These are phyloP conservation scores for Hypoxylon lienhwacheense DNA, from an alignment of 495 filamentous ascomycete genomes.

Conservation along the genomic window DNA sequence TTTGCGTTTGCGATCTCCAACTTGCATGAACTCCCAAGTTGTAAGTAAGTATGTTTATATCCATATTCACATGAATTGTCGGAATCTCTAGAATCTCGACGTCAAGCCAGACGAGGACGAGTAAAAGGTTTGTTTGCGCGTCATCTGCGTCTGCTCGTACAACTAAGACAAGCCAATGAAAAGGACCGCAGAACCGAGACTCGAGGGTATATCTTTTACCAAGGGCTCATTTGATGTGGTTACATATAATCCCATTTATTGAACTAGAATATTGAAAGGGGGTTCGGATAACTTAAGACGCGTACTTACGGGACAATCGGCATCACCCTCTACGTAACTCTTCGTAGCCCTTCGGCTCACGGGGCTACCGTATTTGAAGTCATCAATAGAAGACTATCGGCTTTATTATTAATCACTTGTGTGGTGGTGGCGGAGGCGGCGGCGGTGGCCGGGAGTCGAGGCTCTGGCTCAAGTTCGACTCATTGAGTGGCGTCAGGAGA, in stretches of 20 bases:
- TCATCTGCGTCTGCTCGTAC: conserved; percentile 15
- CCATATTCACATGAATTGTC: too few species aligned
- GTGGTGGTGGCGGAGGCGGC: conserved; percentile 8
- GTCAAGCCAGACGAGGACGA: background rate
- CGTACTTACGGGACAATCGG: conserved; percentile 14
- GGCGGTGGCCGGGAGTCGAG: conserved; percentile 17
- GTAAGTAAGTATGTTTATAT: background rate
- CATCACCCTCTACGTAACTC: too few species aligned
- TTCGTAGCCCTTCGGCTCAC: background rate
- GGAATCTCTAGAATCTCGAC: too few species aligned
- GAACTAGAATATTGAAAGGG: background rate
- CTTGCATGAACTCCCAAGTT: conserved; percentile 7
- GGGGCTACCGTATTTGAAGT: conserved; percentile 7
- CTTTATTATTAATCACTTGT: background rate
- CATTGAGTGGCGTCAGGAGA: conserved; percentile 21
- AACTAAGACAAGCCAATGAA: conserved; percentile 23
- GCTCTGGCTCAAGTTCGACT: conserved; percentile 29
- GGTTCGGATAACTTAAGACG: conserved; percentile 6
- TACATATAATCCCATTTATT: too few species aligned
- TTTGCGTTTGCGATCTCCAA: too few species aligned
- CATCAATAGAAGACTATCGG: conserved; percentile 3
- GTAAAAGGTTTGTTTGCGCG: conserved; percentile 15
- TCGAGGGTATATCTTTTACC: background rate
- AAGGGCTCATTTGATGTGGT: conserved; percentile 1
- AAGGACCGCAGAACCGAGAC: conserved; percentile 18